phyloP scores from a whole-genome alignment of 2,329 filamentous ascomycete genomes.

The Cylindrodendrum hubeiense region DNA sequence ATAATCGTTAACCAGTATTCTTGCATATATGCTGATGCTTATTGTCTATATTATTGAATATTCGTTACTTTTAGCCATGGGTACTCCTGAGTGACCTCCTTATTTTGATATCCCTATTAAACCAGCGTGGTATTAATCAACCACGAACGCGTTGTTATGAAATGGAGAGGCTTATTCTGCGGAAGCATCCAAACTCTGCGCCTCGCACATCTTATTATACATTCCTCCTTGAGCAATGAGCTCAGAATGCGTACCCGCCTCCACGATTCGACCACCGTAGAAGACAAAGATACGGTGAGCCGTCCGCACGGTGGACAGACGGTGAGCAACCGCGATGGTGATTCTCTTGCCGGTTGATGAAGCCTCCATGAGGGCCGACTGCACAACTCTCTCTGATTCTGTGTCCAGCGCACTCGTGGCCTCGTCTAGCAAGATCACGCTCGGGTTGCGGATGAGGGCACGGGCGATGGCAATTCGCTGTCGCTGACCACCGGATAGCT shows the following conservation, averaged over 20 bases:
- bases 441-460: neutral
- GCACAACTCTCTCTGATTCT: constrained; percentile 5
- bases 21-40: neutral
- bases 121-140: neutral
- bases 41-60: neutral
- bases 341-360: neutral
- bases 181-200: neutral
- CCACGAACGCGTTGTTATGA: neutral
- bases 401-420: constrained; percentile 7
- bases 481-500: constrained; percentile 7
- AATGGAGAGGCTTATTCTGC: neutral
- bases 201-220: neutral
- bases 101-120: neutral
- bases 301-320: neutral
- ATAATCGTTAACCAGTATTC: too few species aligned
- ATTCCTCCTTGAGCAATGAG: neutral
- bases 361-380: neutral
- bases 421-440: constrained; percentile 4
- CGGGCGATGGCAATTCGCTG: constrained; percentile 7
- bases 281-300: neutral
- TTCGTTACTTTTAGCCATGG: neutral
- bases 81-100: neutral
- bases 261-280: neutral
- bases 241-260: neutral
- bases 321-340: constrained; percentile 9